These are phyloP conservation scores for Caulochytrium protostelioides DNA, from an alignment of 371 early-diverging fungal species.

Conservation along the genomic window DNA sequence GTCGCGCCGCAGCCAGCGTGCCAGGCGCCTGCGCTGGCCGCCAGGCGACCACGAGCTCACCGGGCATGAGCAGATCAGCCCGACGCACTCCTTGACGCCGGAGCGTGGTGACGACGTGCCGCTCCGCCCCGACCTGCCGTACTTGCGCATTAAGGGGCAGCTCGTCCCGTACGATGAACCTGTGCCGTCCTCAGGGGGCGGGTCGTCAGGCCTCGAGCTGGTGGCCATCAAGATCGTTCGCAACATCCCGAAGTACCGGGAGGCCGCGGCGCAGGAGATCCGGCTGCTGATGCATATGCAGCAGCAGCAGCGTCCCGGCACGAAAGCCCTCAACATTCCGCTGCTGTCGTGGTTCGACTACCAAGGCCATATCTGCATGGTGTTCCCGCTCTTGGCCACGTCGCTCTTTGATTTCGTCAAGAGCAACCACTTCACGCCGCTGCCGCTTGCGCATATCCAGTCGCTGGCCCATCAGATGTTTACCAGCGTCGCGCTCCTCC, in stretches of 20 bases:
- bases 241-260: slow-evolving; percentile 79
- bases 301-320: slow-evolving; percentile 48
- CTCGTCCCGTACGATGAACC: no score
- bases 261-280: slow-evolving; percentile 75
- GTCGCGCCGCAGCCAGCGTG: no score
- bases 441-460: slow-evolving; percentile 63
- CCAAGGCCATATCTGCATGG: slow-evolving; percentile 87
- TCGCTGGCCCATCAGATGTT: slow-evolving; percentile 55
- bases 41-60: no score
- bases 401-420: slow-evolving; percentile 86
- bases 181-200: no score
- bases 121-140: no score
- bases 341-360: slow-evolving; percentile 45
- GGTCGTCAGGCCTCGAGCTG: no score
- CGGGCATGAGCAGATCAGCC: no score
- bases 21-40: neutral
- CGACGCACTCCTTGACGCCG: no score
- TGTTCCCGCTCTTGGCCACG: slow-evolving; percentile 70
- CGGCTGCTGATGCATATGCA: slow-evolving; percentile 51
- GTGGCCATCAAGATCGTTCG: slow-evolving; percentile 70
- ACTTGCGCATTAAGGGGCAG: no score
- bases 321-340: slow-evolving; percentile 1
- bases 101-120: no score
- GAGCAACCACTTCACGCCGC: slow-evolving; percentile 62
- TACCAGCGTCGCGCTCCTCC: slow-evolving; percentile 55